These are phyloP conservation scores for Salix brachista DNA, from an alignment of 345 rosid species.

Conservation along the genomic window DNA sequence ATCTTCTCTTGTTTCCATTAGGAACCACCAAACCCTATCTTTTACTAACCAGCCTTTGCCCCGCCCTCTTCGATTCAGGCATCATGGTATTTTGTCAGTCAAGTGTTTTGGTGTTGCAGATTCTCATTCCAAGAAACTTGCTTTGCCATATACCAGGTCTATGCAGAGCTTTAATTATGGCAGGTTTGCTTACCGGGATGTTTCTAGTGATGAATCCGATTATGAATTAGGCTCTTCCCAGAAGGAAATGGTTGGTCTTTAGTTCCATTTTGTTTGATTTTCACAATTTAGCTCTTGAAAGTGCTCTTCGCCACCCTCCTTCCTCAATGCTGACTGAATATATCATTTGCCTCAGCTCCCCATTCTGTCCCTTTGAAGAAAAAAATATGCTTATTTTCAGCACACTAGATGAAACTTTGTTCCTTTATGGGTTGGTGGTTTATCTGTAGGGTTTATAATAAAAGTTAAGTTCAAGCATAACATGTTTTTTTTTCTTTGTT, in stretches of 20 bases:
- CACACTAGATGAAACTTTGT: not conserved
- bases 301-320: not conserved
- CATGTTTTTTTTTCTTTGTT: not conserved
- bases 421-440: too few species aligned
- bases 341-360: not conserved
- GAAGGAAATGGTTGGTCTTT: slow-evolving; percentile 45
- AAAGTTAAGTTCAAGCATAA: not conserved
- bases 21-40: slow-evolving; percentile 5
- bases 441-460: too few species aligned
- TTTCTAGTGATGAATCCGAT: slow-evolving; percentile 77
- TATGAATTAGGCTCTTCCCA: slow-evolving; percentile 44
- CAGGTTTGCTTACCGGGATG: slow-evolving; percentile 66
- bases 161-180: slow-evolving; percentile 57
- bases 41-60: slow-evolving; percentile 25
- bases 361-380: too few species aligned
- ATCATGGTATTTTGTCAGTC: slow-evolving; percentile 7
- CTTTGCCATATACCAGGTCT: slow-evolving; percentile 34
- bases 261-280: not conserved
- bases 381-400: not conserved
- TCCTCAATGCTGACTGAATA: not conserved
- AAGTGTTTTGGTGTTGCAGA: slow-evolving; percentile 27
- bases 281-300: not conserved
- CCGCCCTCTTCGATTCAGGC: slow-evolving; percentile 18
- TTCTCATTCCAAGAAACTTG: slow-evolving; percentile 2
- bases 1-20: slow-evolving; percentile 6